phyloP scores from a whole-genome alignment of 371 early-diverging fungal genomes.

The Mucor racemosus region DNA sequence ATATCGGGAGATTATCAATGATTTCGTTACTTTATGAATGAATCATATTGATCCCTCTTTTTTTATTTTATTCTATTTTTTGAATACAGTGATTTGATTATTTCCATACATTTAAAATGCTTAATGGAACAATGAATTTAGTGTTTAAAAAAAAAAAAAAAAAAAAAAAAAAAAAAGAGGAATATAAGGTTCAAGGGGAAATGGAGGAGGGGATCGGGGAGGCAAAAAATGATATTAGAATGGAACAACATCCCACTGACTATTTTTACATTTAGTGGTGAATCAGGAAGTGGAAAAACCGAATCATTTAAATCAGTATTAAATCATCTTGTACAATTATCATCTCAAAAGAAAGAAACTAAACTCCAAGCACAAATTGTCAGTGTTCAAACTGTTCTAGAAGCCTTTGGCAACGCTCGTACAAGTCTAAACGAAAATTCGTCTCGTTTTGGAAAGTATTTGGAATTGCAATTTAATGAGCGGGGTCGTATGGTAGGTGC shows the following conservation, averaged over 20 bases:
- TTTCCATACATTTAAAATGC: too few species aligned
- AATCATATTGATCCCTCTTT: background rate
- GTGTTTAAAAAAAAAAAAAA: too few species aligned
- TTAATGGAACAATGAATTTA: too few species aligned
- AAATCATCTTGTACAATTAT: conserved; percentile 73
- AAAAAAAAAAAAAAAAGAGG: background rate
- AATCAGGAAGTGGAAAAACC: conserved; percentile 91
- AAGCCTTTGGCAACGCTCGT: conserved; percentile 88
- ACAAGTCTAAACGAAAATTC: conserved; percentile 62
- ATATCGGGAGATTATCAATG: background rate
- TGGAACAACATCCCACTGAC: background rate
- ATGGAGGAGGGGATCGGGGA: background rate
- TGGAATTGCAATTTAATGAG: conserved; percentile 91
- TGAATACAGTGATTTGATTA: background rate
- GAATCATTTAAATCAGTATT: conserved; percentile 67
- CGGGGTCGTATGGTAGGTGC: conserved; percentile 88
- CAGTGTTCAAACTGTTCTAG: conserved; percentile 75
- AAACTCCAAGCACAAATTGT: conserved; percentile 77
- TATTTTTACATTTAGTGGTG: conserved; percentile 66
- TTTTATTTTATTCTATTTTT: background rate
- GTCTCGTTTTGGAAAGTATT: conserved; percentile 90
- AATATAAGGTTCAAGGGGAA: conserved; percentile 1
- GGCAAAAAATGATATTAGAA: background rate
- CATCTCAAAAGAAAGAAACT: conserved; percentile 81
- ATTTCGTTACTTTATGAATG: background rate